Evolutionary conservation across 352 stramenopile species (phyloP).

Genomic region (Pythium vanterpoolii): DNA sequence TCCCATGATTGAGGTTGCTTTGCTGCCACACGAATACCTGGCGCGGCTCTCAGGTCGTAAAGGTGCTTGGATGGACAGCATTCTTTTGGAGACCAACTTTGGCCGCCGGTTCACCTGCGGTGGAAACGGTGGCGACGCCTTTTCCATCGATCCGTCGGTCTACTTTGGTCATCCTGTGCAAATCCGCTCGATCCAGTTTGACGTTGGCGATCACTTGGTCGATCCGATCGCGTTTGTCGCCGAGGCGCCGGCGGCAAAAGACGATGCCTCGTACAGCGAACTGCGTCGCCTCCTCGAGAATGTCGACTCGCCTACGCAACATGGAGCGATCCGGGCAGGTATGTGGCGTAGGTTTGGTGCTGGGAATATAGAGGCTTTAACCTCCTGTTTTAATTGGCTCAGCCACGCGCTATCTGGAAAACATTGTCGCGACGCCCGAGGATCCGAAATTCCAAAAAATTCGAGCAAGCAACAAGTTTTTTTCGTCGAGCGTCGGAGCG

Average conservation of each 20-base stretch:
- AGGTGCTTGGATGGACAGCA: conserved; percentile 68
- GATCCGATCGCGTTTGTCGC: conserved; percentile 49
- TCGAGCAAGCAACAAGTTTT: conserved; percentile 70
- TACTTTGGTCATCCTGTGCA: conserved; percentile 28
- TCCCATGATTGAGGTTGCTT: conserved; percentile 30
- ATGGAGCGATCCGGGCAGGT: conserved; percentile 12
- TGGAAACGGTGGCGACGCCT: conserved; percentile 55
- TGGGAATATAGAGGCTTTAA: neutral
- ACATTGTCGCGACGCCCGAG: conserved; percentile 47
- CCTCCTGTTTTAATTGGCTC: neutral
- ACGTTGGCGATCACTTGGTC: conserved; percentile 65
- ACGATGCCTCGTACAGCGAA: neutral
- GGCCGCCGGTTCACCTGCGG: conserved; percentile 49
- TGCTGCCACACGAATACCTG: conserved; percentile 55
- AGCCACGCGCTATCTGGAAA: conserved; percentile 66
- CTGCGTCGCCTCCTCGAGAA: conserved; percentile 9
- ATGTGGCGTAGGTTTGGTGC: neutral
- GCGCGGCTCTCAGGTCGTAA: conserved; percentile 50
- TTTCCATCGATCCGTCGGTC: conserved; percentile 26
- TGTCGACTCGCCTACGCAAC: neutral
- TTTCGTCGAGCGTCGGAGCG: conserved; percentile 43
- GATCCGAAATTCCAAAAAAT: conserved; percentile 74
- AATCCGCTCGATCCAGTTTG: conserved; percentile 59
- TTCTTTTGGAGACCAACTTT: conserved; percentile 70
- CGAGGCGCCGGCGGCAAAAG: neutral